A percentile compares a stretch with the other conserved stretches of the same genome.
These are phyloP conservation scores for Phytophthora foliorum DNA, from an alignment of 352 stramenopile genomes.

Conservation along the genomic window DNA sequence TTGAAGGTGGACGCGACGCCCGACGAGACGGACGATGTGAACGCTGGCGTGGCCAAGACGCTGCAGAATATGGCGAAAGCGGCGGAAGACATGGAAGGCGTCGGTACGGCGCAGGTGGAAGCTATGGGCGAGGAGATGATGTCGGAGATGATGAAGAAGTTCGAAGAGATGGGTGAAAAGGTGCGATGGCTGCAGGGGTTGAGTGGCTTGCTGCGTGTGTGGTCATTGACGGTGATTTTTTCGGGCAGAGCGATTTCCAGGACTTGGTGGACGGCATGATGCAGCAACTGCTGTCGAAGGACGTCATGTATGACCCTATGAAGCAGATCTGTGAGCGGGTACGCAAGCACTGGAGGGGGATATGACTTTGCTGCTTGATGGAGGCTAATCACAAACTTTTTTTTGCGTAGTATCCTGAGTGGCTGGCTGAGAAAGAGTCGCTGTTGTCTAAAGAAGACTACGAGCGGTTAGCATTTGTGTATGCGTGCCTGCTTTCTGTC, in stretches of 20 bases:
- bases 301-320: constrained; percentile 99
- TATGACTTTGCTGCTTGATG: constrained; percentile 8
- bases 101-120: constrained; percentile 86
- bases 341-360: constrained; percentile 6
- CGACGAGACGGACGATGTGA: constrained; percentile 78
- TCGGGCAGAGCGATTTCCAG: constrained; percentile 86
- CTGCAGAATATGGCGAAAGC: constrained; percentile 92
- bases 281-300: constrained; percentile 97
- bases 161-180: constrained; percentile 96
- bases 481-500: not conserved
- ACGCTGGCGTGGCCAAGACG: constrained; percentile 86
- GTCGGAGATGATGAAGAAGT: constrained; percentile 96
- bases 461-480: constrained; percentile 51
- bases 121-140: constrained; percentile 96
- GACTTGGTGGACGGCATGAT: constrained; percentile 98
- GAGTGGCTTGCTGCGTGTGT: not conserved
- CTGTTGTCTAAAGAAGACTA: constrained; percentile 94
- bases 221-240: not conserved
- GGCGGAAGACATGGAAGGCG: constrained; percentile 87
- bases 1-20: constrained; percentile 52
- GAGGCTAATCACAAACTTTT: not conserved
- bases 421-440: constrained; percentile 95
- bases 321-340: constrained; percentile 94
- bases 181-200: constrained; percentile 36
- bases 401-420: constrained; percentile 93